Base-by-base conservation (phyloP, 306 rosid species). In the Vigna reflexopilosa region DNA sequence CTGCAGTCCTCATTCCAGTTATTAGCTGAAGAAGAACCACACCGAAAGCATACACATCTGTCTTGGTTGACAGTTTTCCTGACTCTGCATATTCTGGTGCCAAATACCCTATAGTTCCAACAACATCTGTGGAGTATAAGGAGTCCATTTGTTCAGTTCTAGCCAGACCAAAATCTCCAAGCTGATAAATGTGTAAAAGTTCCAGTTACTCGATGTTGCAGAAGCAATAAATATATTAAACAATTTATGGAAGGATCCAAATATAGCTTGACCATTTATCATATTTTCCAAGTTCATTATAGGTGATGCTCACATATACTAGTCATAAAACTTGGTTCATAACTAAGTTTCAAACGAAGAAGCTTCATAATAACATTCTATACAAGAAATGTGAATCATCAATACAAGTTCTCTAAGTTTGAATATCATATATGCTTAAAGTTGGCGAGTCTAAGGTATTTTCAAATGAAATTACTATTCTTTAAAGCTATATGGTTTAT, bases 161-260 rank as follows among this genome's bases (percentile, higher is more conserved):
- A 51, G 98, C 98, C 62, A 89, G 86, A 9, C 98, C 98, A 76
- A 93, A 93, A 75, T 93, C 98, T 81, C 98, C 96, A 49, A 93
- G 65, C 98, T 90, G 83, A 59, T 66, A 67, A 15, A 55, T 61
- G n/a, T 1, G 74, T 47, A 17, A 13, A 59, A n/a, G n/a, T 57
- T 42, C 13, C 47, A 59, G 59, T 85, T 70, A 83, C 58, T 74
- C 5, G 6, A 52, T 4, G 24, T 63, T 78, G 6, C 42, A 32
- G 38, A 26, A 26, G 45, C 54, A 44, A 30, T 52, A 54, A 26
- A 30, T 54, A 24, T 17, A 4, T 49, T 11, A n/a, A 42, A 11
- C 32, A 61, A 48, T 58, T 32, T 1, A 34, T n/a, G 26, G 5
- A 67, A 40, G 55, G 44, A 66, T 40, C 11, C 11, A 7, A 28